Evolutionary conservation across 2,329 filamentous ascomycete species (phyloP).

Genomic region (Trichoderma aggressivum): DNA sequence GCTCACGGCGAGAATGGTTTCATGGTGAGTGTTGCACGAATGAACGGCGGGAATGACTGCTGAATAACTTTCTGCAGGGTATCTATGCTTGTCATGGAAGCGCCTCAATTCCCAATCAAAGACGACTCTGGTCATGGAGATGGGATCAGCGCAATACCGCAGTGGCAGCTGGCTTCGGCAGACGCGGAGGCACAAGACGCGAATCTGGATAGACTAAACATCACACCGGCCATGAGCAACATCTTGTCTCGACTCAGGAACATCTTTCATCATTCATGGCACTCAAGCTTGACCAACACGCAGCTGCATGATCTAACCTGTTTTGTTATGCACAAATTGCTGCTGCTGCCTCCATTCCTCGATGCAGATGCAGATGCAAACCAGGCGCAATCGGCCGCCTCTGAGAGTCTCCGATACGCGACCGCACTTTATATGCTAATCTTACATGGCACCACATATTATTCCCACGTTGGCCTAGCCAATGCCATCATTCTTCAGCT

Average conservation of each 20-base stretch:
- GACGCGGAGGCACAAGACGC: neutral
- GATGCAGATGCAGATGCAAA: neutral
- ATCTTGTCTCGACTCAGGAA: neutral
- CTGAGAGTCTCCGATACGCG: slow-evolving; percentile 6
- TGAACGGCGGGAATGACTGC: neutral
- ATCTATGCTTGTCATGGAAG: slow-evolving; percentile 9
- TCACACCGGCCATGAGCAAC: neutral
- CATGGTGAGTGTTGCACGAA: neutral
- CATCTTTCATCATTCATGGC: neutral
- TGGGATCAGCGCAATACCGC: neutral
- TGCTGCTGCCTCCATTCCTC: neutral
- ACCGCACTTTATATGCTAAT: slow-evolving; percentile 10
- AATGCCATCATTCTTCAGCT: slow-evolving; percentile 2
- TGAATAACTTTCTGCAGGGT: neutral
- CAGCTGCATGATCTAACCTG: slow-evolving; percentile 5
- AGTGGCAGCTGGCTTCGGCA: neutral
- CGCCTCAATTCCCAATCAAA: neutral
- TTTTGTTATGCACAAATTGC: slow-evolving; percentile 1
- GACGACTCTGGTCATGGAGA: neutral
- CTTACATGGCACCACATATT: slow-evolving; percentile 8
- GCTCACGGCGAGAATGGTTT: slow-evolving; percentile 7
- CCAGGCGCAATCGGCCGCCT: neutral
- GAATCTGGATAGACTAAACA: neutral
- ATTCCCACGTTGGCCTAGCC: slow-evolving; percentile 3
- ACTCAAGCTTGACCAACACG: neutral